Evolutionary conservation across 495 filamentous ascomycete genomes (phyloP).

Genomic region (Sphaerosporella brunnea): DNA sequence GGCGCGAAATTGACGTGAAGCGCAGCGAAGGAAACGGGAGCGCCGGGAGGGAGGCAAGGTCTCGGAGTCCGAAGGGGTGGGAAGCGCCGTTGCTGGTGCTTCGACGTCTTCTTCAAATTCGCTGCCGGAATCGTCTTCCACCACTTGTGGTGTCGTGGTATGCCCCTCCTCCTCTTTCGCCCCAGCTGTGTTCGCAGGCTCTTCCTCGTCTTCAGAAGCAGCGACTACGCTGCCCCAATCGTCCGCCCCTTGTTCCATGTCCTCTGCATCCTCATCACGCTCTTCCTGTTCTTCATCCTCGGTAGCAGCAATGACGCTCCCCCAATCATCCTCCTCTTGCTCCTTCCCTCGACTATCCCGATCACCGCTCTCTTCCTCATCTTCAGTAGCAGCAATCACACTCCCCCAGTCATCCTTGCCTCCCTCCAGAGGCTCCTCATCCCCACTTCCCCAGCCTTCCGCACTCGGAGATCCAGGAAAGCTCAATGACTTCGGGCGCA

Average conservation of each 20-base stretch:
- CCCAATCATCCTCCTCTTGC: not conserved
- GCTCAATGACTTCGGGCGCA: too few relatives aligned
- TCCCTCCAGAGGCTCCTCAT: too few relatives aligned
- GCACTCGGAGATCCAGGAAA: too few relatives aligned
- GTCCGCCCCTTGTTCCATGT: not conserved
- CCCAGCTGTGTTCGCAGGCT: not conserved
- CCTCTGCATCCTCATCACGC: not conserved
- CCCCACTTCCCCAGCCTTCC: too few relatives aligned
- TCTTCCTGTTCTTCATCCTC: not conserved
- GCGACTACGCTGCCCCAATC: constrained; percentile 1
- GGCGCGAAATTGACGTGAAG: not conserved
- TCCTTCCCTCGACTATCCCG: not conserved
- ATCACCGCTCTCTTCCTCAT: not conserved
- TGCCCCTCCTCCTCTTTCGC: not conserved
- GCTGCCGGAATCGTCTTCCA: not conserved
- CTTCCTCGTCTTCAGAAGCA: constrained; percentile 2
- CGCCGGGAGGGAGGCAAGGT: not conserved
- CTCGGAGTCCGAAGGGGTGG: not conserved
- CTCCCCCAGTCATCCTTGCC: not conserved
- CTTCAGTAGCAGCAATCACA: not conserved
- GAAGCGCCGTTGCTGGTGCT: not conserved
- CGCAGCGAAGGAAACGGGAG: not conserved
- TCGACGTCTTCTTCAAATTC: not conserved
- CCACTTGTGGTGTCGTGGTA: not conserved
- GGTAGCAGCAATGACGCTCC: not conserved